Conservation (phyloP, 768 basidiomycete genomes). For the Lactarius vividus region DNA sequence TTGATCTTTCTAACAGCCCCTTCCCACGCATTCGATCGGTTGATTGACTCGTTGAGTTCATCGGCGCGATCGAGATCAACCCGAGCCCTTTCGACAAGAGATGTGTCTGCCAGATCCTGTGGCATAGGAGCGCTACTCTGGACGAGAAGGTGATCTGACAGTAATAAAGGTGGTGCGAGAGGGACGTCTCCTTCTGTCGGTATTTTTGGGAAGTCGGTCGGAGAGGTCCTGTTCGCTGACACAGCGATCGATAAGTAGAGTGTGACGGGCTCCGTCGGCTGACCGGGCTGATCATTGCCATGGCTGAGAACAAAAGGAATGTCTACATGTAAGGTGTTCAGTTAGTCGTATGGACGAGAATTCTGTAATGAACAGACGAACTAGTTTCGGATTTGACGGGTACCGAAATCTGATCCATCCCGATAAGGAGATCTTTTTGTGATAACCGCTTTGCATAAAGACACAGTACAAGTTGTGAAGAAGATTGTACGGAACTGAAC, state of each 20-base stretch:
- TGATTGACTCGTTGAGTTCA: not conserved
- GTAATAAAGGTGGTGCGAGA: not conserved
- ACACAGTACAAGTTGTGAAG: not conserved
- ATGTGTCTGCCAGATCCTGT: not conserved
- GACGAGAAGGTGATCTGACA: not conserved
- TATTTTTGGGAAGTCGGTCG: not conserved
- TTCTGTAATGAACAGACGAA: not conserved
- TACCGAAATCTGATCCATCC: not conserved
- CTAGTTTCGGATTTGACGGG: not conserved
- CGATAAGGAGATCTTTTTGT: not conserved
- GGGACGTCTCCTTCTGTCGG: not conserved
- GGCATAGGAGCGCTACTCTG: not conserved
- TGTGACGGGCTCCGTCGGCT: not conserved
- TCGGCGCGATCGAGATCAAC: not conserved
- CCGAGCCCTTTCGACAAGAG: not conserved
- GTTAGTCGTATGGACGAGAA: not conserved
- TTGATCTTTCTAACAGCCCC: not conserved
- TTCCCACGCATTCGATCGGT: not conserved
- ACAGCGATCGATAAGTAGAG: not conserved
- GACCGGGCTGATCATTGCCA: not conserved
- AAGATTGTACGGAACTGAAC: not conserved
- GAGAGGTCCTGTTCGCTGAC: not conserved
- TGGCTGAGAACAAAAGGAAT: not conserved
- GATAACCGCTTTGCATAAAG: not conserved
- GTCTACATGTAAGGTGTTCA: not conserved